Evolutionary conservation across 169 alveolate genomes (phyloP).

Genomic region (Besnoitia besnoiti): DNA sequence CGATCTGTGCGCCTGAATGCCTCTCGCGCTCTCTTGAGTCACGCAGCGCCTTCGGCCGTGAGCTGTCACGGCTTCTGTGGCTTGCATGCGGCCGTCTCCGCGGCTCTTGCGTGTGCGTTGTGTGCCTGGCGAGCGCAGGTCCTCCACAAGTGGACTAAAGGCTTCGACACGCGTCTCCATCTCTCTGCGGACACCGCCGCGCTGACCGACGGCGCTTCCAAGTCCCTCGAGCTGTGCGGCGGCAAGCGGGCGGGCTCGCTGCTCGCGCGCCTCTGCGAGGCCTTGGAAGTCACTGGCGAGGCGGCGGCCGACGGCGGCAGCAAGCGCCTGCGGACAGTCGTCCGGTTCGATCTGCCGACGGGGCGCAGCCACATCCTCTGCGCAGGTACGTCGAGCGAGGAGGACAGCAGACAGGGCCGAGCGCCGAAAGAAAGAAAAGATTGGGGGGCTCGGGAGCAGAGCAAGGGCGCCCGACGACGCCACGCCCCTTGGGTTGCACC

Average conservation of each 20-base stretch:
- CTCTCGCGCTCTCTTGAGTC: background rate
- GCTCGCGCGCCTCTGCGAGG: conserved; percentile 21
- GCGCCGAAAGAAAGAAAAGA: background rate
- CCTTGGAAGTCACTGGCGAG: background rate
- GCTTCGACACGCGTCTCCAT: conserved; percentile 11
- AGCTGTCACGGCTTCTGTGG: background rate
- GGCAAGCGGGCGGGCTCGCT: background rate
- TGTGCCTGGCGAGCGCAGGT: background rate
- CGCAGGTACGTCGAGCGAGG: background rate
- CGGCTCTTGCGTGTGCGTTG: background rate
- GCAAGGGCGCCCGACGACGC: background rate
- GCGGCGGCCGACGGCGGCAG: background rate
- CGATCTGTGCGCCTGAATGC: background rate
- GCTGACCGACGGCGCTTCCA: background rate
- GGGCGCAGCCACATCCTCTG: conserved; percentile 16
- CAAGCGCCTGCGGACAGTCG: background rate
- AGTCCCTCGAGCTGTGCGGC: background rate
- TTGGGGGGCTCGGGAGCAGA: background rate
- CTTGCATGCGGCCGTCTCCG: background rate
- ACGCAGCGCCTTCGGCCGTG: background rate
- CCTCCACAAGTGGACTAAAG: conserved; percentile 16
- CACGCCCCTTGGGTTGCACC: background rate
- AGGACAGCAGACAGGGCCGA: background rate
- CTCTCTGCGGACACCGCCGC: conserved; percentile 17
- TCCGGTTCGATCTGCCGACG: background rate